phyloP scores from a whole-genome alignment of 352 stramenopile species.

The Achlya hypogyna region DNA sequence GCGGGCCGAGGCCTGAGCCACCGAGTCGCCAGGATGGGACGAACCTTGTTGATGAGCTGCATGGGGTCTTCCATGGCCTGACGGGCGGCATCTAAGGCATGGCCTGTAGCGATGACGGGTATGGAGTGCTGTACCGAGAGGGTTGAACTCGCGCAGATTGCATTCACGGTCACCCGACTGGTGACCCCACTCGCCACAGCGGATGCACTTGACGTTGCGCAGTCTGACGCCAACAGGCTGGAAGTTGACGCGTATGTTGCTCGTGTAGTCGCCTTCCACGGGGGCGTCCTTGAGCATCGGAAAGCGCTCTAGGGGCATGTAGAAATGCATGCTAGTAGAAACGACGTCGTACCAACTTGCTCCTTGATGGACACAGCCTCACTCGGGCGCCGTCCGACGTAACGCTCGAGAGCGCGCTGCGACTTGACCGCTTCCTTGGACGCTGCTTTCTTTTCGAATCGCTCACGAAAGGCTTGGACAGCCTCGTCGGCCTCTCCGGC shows the following conservation, averaged over 20 bases:
- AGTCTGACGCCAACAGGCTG: conserved; percentile 74
- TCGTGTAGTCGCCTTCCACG: conserved; percentile 75
- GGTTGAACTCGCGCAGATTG: conserved; percentile 57
- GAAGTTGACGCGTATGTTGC: conserved; percentile 79
- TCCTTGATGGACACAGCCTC: conserved; percentile 72
- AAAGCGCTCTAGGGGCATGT: conserved; percentile 46
- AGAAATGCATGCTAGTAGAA: not conserved
- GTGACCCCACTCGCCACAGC: conserved; percentile 77
- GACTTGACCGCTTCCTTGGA: conserved; percentile 16
- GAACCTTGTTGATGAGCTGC: conserved; percentile 45
- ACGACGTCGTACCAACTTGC: conserved; percentile 38
- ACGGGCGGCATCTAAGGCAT: conserved; percentile 45
- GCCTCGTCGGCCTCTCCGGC: conserved; percentile 35
- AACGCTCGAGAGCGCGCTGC: conserved; percentile 54
- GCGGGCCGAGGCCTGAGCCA: too few species aligned
- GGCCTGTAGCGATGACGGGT: not conserved
- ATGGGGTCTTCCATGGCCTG: conserved; percentile 66
- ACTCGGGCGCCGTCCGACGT: conserved; percentile 52
- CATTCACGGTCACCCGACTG: conserved; percentile 79
- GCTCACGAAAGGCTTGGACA: conserved; percentile 52
- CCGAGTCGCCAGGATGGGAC: not conserved
- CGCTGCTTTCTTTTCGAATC: conserved; percentile 31
- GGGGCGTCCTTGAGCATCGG: conserved; percentile 84
- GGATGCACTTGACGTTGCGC: conserved; percentile 77
- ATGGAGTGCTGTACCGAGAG: conserved; percentile 32